Evolutionary conservation across 805 yeast genomes (phyloP), one percentile per base, ranked within the genome.

Genomic region (Ogataea allantospora): DNA sequence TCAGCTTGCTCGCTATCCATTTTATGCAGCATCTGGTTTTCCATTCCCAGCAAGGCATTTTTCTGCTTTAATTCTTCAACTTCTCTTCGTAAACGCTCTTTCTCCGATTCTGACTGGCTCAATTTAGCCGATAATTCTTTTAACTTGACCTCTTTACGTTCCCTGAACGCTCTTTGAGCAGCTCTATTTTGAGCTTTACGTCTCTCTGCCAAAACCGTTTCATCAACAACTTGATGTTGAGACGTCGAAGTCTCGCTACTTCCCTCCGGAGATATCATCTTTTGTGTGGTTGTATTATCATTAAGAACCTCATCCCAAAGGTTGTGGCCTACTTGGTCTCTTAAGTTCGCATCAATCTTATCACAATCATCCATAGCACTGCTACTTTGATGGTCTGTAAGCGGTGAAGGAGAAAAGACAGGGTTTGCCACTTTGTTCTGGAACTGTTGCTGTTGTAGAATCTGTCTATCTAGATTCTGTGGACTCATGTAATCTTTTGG

Each of bases 141-240:
- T 44, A 83, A 61, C 50, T 74, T 78, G 34, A 77, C 75, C 57
- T 84, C 93, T 58, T 83, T 84, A 33, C 95, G 75, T 59, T 85
- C 89, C 44, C 95, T 67, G 60, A 84, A 87, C 2, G 95, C 95
- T 48, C 88, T 68, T 62, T 87, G 95, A 1, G 95, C 95, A 8
- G 89, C 89, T 52, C 95, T 68, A 55, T 86, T 85, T 57, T 83
- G 93, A 2, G 87, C 88, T 54, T 79, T 83, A 35, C 85, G 72
- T 57, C 77, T 78, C 46, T 71, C 65, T 13, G 70, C 70, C 18
- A 27, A 10, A 5, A 75, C 50, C 43, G 78, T 74, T 27, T 63
- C 62, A 35, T 67, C 59, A 3, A 53, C 29, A 8, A 41, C 18
- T 4, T 31, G 12, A 20, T 34, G 46, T 15, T 39, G 32, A 17